Percentiles rank a stretch among this genome's conserved stretches.
phyloP scores from a whole-genome alignment of 805 yeast species.

The Pichia membranifaciens region DNA sequence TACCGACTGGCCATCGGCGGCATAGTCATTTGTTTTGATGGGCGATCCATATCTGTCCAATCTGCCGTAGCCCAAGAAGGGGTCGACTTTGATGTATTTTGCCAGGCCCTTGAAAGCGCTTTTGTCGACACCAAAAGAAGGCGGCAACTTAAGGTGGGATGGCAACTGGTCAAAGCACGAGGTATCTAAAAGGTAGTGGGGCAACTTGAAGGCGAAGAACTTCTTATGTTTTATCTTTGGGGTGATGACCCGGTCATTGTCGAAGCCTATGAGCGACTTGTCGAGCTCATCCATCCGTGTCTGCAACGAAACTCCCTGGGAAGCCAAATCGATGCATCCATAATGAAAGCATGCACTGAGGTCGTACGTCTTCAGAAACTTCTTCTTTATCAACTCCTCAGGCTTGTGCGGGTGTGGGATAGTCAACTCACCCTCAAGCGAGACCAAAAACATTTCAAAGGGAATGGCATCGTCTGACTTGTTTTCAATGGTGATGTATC shows the following conservation, averaged over 20 bases:
- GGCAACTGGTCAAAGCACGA: constrained; percentile 40
- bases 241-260: constrained; percentile 37
- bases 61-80: constrained; percentile 51
- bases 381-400: constrained; percentile 17
- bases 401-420: constrained; percentile 10
- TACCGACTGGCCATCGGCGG: constrained; percentile 36
- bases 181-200: constrained; percentile 45
- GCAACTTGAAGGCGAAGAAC: constrained; percentile 51
- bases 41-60: constrained; percentile 46
- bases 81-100: constrained; percentile 25
- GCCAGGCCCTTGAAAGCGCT: constrained; percentile 21
- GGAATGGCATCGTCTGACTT: constrained; percentile 36
- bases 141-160: constrained; percentile 34
- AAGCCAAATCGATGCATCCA: constrained; percentile 23
- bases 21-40: constrained; percentile 41
- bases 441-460: constrained; percentile 58
- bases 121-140: constrained; percentile 35
- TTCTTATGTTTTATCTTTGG: constrained; percentile 50
- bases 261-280: constrained; percentile 34
- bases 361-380: constrained; percentile 45
- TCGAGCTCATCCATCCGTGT: constrained; percentile 19
- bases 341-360: constrained; percentile 46
- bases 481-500: constrained; percentile 44
- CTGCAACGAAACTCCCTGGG: constrained; percentile 8
- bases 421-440: constrained; percentile 46